phyloP scores from a whole-genome alignment of 768 basidiomycete species.

The Suillus subaureus region DNA sequence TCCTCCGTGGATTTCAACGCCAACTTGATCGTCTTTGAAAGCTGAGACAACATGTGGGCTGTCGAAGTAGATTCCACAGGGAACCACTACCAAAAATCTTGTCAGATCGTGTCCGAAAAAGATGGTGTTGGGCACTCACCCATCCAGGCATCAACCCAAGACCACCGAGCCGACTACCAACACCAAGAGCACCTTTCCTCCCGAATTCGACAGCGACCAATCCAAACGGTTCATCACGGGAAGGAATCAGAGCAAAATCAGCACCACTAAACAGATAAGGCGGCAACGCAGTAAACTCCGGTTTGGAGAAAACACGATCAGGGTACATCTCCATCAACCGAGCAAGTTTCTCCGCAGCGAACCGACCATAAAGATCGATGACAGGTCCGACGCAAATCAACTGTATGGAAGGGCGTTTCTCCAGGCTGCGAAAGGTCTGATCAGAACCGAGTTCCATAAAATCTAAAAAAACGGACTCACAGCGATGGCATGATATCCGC shows the following conservation, averaged over 20 bases:
- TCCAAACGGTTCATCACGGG: slow-evolving; percentile 96
- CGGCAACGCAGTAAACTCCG: slow-evolving; percentile 92
- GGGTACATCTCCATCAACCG: slow-evolving; percentile 95
- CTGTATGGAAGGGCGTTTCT: slow-evolving; percentile 85
- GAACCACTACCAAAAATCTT: slow-evolving; percentile 70
- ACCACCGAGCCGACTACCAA: slow-evolving; percentile 92
- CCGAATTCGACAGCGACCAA: slow-evolving; percentile 96
- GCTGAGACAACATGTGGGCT: slow-evolving; percentile 91
- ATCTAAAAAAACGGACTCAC: slow-evolving; percentile 44
- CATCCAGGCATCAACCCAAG: slow-evolving; percentile 97
- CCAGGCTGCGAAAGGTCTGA: slow-evolving; percentile 51
- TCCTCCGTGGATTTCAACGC: slow-evolving; percentile 89
- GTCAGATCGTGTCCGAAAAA: slow-evolving; percentile 2
- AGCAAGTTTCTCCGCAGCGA: slow-evolving; percentile 91
- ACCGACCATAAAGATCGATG: slow-evolving; percentile 93
- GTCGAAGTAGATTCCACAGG: slow-evolving; percentile 94
- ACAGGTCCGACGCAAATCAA: slow-evolving; percentile 91
- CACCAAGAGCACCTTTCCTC: slow-evolving; percentile 93
- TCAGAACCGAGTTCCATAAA: not conserved
- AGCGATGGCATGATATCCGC: slow-evolving; percentile 93
- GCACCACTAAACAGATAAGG: slow-evolving; percentile 94
- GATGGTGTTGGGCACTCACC: slow-evolving; percentile 51
- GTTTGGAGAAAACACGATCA: slow-evolving; percentile 93
- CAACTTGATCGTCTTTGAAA: slow-evolving; percentile 93
- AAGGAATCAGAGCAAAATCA: slow-evolving; percentile 94